Base-by-base conservation (phyloP, 2,329 filamentous ascomycete genomes). In the Colletotrichum musae region DNA sequence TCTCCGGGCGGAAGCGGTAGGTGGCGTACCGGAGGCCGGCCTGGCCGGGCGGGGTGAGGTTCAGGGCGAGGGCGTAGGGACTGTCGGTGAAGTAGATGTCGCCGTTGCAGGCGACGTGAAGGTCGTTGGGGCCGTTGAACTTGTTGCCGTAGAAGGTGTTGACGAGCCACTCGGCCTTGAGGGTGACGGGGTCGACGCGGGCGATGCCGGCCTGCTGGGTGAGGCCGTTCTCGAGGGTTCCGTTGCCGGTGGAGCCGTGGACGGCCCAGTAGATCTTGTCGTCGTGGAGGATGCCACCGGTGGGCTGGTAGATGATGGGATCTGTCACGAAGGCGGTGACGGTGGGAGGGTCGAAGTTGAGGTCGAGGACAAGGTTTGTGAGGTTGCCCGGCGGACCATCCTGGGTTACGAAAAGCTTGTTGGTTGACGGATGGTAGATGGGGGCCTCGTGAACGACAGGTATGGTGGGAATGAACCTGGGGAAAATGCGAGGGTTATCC, bases 1-100 rank as follows among this genome's bases (percentile, higher is more conserved):
- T 48, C 9, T 18, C n/a, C 15, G 45, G 45, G 18, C 45, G 45
- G 45, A 48, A 48, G 16, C 45, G 45, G 18, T 48, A 48, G 5
- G 18, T 21, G 18, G 45, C 16, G 45, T 18, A 48, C 45, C 18
- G 16, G 45, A 48, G 45, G n/a, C 45, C 45, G 18, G 45, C 16
- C 16, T 48, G n/a, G 45, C n/a, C 45, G 45, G 41, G 41, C 5
- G 45, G 45, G 18, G 45, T 48, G 15, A 48, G 18, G 18, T 48
- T 48, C 5, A 48, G 45, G 45, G 45, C 45, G 45, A 48, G 45
- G 18, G 45, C 45, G 18, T 48, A 48, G 18, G 45, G 45, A 10
- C 45, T 48, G 45, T 48, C 45, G 18, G 45, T 48, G 18, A 48
- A 48, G 18, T 48, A 48, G 45, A 48, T 48, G 45, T 48, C 45